Evolutionary conservation across 768 basidiomycete species (phyloP), one percentile per base, ranked within the genome.

Genomic region (Paxillus ammoniavirescens): DNA sequence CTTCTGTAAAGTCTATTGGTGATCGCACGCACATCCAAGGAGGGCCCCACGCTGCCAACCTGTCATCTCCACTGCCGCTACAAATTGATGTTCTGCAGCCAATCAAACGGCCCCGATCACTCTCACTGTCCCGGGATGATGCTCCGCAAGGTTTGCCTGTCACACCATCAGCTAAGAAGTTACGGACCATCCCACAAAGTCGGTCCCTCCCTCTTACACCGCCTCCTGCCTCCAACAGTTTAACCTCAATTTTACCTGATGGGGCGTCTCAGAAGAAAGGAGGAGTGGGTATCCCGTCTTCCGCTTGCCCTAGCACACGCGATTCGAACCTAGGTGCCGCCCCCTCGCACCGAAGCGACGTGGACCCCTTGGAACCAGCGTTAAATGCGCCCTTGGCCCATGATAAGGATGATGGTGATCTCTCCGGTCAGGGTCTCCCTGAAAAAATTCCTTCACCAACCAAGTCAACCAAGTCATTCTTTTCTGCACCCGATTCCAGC

Each of bases 401-500:
- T 14, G 47, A 48, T 1, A 52, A 23, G 13, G 50, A 56, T 49
- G 28, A 40, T 18, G 36, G 42, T 45, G 31, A 40, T 23, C 18
- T 46, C 15, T 5, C 47, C 30, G 31, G 54, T 12, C 42, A 40
- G 23, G 54, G 18, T 35, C 3, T 36, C 17, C 37, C 41, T 33
- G 52, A 55, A 42, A 61, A 61, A 37, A 52, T 55, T 47, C 64
- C 68, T 17, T 70, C 69, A 28, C 71, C 73, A 18, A 53, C 66
- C 18, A 67, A 67, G 53, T 67, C 65, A 35, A 57, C 57, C 57
- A 73, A 71, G 55, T 73, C 72, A 6, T 68, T 69, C 55, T 69
- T 72, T 56, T 73, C 73, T 35, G 69, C 71, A 5, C 70, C 72
- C 7, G 74, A 72, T 23, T 76, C 73, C n/a, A 68, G 65, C 36